Conservation (phyloP, 768 basidiomycete genomes). For the Heimioporus sp. region DNA sequence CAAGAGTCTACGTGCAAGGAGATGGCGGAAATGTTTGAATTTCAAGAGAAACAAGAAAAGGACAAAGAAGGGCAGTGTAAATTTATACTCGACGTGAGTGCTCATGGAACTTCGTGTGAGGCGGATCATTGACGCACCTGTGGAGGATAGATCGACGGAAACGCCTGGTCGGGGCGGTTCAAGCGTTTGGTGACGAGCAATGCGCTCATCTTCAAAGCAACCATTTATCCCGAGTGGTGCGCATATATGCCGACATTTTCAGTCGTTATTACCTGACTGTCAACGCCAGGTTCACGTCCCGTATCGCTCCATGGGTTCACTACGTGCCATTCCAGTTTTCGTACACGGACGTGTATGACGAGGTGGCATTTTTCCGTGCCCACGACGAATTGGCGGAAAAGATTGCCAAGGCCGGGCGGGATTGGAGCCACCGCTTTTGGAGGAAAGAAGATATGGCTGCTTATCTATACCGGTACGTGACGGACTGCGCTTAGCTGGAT, state of each 20-base stretch:
- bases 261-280: neutral
- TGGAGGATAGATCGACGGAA: constrained; percentile 52
- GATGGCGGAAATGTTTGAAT: constrained; percentile 46
- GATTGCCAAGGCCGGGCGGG: constrained; percentile 55
- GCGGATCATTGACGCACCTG: too few relatives aligned
- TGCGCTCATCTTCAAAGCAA: constrained; percentile 64
- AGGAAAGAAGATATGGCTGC: constrained; percentile 57
- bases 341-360: constrained; percentile 66
- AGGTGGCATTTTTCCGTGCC: constrained; percentile 68
- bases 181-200: constrained; percentile 62
- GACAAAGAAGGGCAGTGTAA: constrained; percentile 56
- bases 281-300: constrained; percentile 47
- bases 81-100: constrained; percentile 55
- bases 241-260: neutral
- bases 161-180: constrained; percentile 72
- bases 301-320: constrained; percentile 68
- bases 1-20: constrained; percentile 36
- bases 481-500: accelerated
- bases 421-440: constrained; percentile 61
- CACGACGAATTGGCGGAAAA: constrained; percentile 59
- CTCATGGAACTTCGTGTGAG: too few relatives aligned
- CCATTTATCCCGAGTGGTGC: constrained; percentile 74
- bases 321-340: constrained; percentile 70
- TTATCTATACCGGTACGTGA: constrained; percentile 53
- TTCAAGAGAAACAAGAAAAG: constrained; percentile 46